Evolutionary conservation across 2,329 filamentous ascomycete species (phyloP).

Genomic region (Aureobasidium sp.): DNA sequence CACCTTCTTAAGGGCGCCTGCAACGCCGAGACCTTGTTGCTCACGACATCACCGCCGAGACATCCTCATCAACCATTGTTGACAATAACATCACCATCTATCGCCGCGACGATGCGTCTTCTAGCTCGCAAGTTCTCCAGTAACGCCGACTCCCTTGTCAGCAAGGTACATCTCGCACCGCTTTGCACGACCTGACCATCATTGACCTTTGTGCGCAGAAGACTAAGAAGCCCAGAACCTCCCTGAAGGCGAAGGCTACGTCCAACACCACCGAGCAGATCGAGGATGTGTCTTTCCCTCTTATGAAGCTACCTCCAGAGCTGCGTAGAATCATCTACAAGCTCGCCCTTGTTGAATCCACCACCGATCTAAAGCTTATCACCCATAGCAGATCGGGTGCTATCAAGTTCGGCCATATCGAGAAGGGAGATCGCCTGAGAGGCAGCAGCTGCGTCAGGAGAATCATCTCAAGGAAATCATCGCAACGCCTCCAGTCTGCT

Average conservation of each 20-base stretch:
- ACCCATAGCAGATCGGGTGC: background rate
- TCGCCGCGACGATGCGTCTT: too few relatives aligned
- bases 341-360: background rate
- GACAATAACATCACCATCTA: too few relatives aligned
- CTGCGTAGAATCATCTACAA: conserved; percentile 7
- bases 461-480: background rate
- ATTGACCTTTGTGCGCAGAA: background rate
- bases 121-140: too few relatives aligned
- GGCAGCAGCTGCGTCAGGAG: too few relatives aligned
- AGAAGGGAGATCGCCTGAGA: too few relatives aligned
- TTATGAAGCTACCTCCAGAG: background rate
- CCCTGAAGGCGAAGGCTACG: background rate
- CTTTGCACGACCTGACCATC: background rate
- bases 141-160: background rate
- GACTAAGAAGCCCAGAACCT: background rate
- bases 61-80: too few relatives aligned
- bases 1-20: background rate
- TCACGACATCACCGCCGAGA: background rate
- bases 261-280: background rate
- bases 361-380: background rate
- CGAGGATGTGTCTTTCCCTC: background rate
- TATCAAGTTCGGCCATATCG: too few relatives aligned
- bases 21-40: background rate
- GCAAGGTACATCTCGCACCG: background rate
- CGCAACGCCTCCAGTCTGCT: background rate